These are phyloP conservation scores for Dryas integrifolia DNA, from an alignment of 331 rosid species.

Conservation along the genomic window DNA sequence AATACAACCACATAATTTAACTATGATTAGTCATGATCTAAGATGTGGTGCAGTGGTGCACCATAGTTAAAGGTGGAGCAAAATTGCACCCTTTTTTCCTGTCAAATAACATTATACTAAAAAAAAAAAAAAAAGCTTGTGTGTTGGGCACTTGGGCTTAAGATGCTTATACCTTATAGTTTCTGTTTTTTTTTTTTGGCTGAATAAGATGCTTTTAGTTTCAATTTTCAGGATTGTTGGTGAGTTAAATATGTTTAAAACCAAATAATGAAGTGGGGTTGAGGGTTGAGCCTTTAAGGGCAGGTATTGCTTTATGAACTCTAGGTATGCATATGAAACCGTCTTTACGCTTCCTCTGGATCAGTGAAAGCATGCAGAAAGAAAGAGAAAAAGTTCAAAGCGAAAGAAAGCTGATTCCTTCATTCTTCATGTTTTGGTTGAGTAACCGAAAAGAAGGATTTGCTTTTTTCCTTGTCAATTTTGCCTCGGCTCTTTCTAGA, in stretches of 20 bases:
- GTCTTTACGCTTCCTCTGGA: constrained; percentile 64
- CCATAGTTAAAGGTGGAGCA: not conserved
- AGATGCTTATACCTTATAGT: not conserved
- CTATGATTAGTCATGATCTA: not conserved
- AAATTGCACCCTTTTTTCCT: not conserved
- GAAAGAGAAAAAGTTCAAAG: constrained; percentile 28
- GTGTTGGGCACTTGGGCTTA: not conserved
- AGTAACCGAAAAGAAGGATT: constrained; percentile 34
- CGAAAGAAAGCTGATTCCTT: constrained; percentile 48
- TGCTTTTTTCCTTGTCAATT: constrained; percentile 42
- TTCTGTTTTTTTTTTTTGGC: too few species aligned
- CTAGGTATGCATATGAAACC: constrained; percentile 2
- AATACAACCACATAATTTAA: not conserved
- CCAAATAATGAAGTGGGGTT: not conserved
- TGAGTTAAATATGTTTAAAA: not conserved
- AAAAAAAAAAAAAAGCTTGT: not conserved
- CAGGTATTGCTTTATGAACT: not conserved
- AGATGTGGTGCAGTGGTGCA: not conserved
- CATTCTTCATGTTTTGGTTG: constrained; percentile 37
- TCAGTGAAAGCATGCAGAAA: constrained; percentile 37
- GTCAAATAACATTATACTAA: not conserved
- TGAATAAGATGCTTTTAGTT: not conserved
- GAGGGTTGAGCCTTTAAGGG: not conserved
- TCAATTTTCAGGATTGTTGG: not conserved
- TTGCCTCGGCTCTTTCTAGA: constrained; percentile 24